Evolutionary conservation across 2,329 filamentous ascomycete species (phyloP).

Genomic region (Pestalotiopsis sp.): DNA sequence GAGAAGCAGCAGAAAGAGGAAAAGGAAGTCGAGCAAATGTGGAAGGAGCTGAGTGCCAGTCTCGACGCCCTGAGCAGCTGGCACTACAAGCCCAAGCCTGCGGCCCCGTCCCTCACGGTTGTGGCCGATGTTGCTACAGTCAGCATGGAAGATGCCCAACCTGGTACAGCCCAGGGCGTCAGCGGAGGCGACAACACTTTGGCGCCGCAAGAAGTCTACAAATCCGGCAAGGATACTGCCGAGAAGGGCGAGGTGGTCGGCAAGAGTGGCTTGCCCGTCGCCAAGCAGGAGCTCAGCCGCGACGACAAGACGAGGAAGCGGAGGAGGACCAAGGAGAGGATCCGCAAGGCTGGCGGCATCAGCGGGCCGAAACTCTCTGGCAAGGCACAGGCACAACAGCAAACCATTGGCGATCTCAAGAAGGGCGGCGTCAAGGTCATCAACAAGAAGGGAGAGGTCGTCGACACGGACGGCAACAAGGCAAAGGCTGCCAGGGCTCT

Average conservation of each 20-base stretch:
- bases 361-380: slow-evolving; percentile 55
- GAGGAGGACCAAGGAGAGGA: slow-evolving; percentile 83
- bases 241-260: slow-evolving; percentile 72
- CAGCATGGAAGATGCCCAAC: slow-evolving; percentile 92
- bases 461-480: slow-evolving; percentile 82
- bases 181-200: slow-evolving; percentile 72
- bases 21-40: slow-evolving; percentile 78
- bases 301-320: slow-evolving; percentile 81
- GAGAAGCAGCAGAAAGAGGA: slow-evolving; percentile 84
- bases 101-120: slow-evolving; percentile 80
- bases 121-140: slow-evolving; percentile 91
- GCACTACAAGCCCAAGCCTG: slow-evolving; percentile 91
- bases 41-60: slow-evolving; percentile 78
- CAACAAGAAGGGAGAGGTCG: slow-evolving; percentile 84
- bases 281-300: slow-evolving; percentile 82
- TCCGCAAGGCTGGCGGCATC: slow-evolving; percentile 67
- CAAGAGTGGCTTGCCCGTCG: slow-evolving; percentile 77
- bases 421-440: slow-evolving; percentile 89
- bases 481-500: slow-evolving; percentile 55
- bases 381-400: slow-evolving; percentile 58
- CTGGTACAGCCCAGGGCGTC: slow-evolving; percentile 77
- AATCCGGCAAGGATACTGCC: slow-evolving; percentile 67
- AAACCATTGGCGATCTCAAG: slow-evolving; percentile 48
- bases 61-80: slow-evolving; percentile 90
- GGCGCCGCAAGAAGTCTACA: slow-evolving; percentile 93